phyloP scores from a whole-genome alignment of 192 early-diverging fungal species.

The Entomortierella parvispora region DNA sequence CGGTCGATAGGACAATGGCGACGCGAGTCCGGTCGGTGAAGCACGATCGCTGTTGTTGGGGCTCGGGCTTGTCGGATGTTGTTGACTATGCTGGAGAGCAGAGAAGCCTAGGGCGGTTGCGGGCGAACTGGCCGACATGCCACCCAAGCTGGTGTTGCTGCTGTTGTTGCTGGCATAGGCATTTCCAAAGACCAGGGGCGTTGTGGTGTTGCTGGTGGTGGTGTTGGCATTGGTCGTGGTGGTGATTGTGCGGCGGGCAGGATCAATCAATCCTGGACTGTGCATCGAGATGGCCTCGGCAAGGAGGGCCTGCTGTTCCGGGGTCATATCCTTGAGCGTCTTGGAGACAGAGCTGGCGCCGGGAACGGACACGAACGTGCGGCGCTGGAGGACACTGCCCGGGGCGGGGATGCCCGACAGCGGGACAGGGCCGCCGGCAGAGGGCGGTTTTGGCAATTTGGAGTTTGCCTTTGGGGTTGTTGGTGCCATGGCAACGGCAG shows the following conservation, averaged over 20 bases:
- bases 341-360: conserved; percentile 23
- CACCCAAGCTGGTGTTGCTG: background rate
- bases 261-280: conserved; percentile 46
- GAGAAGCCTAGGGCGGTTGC: conserved; percentile 8
- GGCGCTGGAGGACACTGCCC: conserved; percentile 28
- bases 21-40: conserved; percentile 21
- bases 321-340: conserved; percentile 51
- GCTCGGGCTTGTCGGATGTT: background rate
- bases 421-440: conserved; percentile 25
- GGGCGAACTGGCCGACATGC: background rate
- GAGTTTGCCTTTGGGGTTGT: conserved; percentile 51
- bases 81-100: conserved; percentile 8
- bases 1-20: conserved; percentile 17
- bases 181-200: background rate
- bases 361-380: conserved; percentile 24
- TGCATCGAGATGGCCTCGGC: conserved; percentile 54
- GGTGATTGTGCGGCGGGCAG: conserved; percentile 5
- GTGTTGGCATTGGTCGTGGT: background rate
- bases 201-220: conserved; percentile 6
- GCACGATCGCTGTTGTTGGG: conserved; percentile 17
- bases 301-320: conserved; percentile 54
- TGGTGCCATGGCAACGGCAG: conserved; percentile 44
- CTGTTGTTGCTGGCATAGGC: conserved; percentile 7
- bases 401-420: conserved; percentile 41
- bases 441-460: conserved; percentile 54